Evolutionary conservation across 1,139 yeast species (phyloP).

Genomic region (Candida tunisiensis): DNA sequence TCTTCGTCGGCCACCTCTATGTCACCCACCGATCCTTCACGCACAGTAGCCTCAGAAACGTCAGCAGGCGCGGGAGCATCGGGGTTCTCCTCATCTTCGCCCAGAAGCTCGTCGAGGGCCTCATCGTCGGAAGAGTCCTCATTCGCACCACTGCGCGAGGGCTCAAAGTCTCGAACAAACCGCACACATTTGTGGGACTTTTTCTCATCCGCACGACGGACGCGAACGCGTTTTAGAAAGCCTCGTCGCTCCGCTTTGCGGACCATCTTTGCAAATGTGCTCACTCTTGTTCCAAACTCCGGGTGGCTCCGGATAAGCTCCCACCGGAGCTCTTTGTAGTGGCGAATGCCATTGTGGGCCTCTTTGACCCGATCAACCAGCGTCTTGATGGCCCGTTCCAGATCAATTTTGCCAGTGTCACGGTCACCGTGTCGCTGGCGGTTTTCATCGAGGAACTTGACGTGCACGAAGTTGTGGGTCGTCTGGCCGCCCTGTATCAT

Average conservation of each 20-base stretch:
- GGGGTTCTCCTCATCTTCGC: too few species aligned
- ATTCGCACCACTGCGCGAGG: too few species aligned
- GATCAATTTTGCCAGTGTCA: conserved; percentile 19
- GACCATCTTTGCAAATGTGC: neutral
- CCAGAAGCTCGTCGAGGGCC: too few species aligned
- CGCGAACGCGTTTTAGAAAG: neutral
- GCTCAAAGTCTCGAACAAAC: neutral
- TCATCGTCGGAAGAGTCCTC: too few species aligned
- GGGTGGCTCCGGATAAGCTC: conserved; percentile 28
- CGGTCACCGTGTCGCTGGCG: conserved; percentile 4
- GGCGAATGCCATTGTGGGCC: conserved; percentile 56
- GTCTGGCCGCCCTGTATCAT: conserved; percentile 14
- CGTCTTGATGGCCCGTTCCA: conserved; percentile 20
- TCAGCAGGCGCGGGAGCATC: too few species aligned
- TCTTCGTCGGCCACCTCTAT: too few species aligned
- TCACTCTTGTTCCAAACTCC: too few species aligned
- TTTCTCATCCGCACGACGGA: neutral
- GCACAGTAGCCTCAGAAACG: too few species aligned
- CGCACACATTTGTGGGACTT: neutral
- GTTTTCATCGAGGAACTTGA: conserved; percentile 10
- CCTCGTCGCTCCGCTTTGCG: neutral
- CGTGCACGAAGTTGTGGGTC: conserved; percentile 17
- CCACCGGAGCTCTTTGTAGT: conserved; percentile 43
- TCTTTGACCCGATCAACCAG: conserved; percentile 39
- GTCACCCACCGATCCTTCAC: too few species aligned